phyloP scores from a whole-genome alignment of 2,329 filamentous ascomycete species.

The Cordyceps javanica region DNA sequence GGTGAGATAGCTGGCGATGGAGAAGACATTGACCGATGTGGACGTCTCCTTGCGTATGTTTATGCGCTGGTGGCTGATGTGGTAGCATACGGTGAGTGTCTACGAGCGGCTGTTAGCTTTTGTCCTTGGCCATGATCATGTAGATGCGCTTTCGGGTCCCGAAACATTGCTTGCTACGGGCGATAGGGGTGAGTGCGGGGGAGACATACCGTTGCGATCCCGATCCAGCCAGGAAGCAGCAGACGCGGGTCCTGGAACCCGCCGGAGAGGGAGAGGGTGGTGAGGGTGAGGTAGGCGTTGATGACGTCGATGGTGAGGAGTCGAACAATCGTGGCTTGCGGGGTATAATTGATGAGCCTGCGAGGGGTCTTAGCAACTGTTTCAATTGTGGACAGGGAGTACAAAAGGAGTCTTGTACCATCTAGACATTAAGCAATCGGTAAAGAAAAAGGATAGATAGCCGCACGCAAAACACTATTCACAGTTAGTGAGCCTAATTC shows the following conservation, averaged over 20 bases:
- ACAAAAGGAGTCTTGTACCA: no score
- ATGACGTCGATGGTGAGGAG: slow-evolving; percentile 68
- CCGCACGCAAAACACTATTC: slow-evolving; percentile 66
- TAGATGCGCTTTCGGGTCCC: no score
- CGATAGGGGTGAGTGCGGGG: neutral
- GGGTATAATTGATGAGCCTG: slow-evolving; percentile 80
- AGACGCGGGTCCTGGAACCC: slow-evolving; percentile 64
- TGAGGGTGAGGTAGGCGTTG: slow-evolving; percentile 69
- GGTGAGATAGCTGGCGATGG: slow-evolving; percentile 68
- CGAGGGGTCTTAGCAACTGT: neutral
- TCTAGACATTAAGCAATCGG: slow-evolving; percentile 77
- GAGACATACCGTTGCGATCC: slow-evolving; percentile 60
- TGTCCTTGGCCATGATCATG: no score
- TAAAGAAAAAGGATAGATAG: slow-evolving; percentile 77
- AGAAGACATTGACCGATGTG: slow-evolving; percentile 71
- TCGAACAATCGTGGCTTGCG: slow-evolving; percentile 72
- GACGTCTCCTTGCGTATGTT: slow-evolving; percentile 75
- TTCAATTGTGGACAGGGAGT: neutral
- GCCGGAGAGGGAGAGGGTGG: slow-evolving; percentile 63
- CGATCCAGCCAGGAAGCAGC: slow-evolving; percentile 70
- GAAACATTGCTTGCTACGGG: no score
- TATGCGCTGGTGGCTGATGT: slow-evolving; percentile 70
- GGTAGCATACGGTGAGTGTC: slow-evolving; percentile 69
- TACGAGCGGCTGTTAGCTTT: slow-evolving; percentile 23
- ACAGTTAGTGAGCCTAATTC: slow-evolving; percentile 8